Percentiles rank a stretch among this genome's conserved stretches.
Evolutionary conservation across 371 early-diverging fungal species (phyloP).

Genomic region (Encephalitozoon intestinalis): DNA sequence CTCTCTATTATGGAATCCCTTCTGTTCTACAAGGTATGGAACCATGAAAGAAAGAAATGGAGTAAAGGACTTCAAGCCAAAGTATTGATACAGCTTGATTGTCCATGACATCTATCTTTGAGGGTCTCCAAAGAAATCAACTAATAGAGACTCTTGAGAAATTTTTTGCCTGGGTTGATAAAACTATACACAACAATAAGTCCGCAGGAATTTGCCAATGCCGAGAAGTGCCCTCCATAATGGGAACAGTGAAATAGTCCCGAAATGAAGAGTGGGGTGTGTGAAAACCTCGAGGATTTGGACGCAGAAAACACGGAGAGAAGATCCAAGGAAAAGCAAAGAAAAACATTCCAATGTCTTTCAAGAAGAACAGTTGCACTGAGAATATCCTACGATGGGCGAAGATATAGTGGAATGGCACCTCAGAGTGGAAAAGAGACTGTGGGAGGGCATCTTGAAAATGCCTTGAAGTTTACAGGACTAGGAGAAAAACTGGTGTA

Average conservation of each 20-base stretch:
- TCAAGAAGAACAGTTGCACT: conserved; percentile 36
- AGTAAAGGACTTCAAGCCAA: conserved; percentile 36
- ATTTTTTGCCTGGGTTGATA: background rate
- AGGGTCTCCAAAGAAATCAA: background rate
- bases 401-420: conserved; percentile 33
- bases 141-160: background rate
- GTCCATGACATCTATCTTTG: background rate
- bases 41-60: conserved; percentile 55
- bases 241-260: background rate
- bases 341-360: background rate
- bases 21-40: conserved; percentile 51
- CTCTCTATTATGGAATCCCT: conserved; percentile 51
- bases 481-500: conserved; percentile 29
- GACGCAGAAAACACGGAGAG: conserved; percentile 6
- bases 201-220: background rate
- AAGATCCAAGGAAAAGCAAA: background rate
- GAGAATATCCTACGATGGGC: conserved; percentile 41
- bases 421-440: conserved; percentile 9
- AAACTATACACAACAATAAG: background rate
- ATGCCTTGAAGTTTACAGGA: conserved; percentile 26
- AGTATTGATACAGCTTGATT: conserved; percentile 8
- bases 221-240: background rate
- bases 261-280: conserved; percentile 15
- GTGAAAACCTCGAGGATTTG: background rate
- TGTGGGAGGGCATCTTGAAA: conserved; percentile 14